Evolutionary conservation across 805 yeast genomes (phyloP), one percentile per base, ranked within the genome.

Genomic region (Candida maris): DNA sequence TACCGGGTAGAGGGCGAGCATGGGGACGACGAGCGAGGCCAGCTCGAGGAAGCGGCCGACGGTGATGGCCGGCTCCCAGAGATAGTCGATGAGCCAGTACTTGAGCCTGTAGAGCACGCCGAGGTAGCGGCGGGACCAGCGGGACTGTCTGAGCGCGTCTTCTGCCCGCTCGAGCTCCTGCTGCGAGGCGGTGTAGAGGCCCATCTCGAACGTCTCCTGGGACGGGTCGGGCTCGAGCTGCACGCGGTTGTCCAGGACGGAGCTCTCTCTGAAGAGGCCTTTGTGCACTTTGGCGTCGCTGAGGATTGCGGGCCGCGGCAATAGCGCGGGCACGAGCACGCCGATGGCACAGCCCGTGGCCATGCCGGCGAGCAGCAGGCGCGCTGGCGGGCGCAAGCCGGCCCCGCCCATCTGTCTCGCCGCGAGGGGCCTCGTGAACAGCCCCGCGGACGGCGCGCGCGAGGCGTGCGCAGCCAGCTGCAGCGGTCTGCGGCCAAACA

Each of bases 61-160:
- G 0, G 94, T 86, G 2, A 76, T 64, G 2, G 81, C 18, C 1
- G 96, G 96, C 43, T 85, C 93, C 33, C 76, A 54, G 0, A 85
- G 14, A 49, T 73, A 73, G 51, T 82, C 88, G 1, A 62, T 54
- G 1, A 77, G 16, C 6, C 61, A 51, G 45, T 67, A 81, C 41
- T 65, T 59, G 6, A 75, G n/a, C 18, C 54, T 52, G 46, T 58
- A 72, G 7, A 70, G 30, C 32, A 62, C 43, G 10, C 75, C 55
- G 4, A 45, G 8, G 27, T 36, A 44, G 29, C 38, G 46, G 10
- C 47, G 31, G 3, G 39, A 29, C 36, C 38, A 41, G 38, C 46
- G 50, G 9, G 51, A 28, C 1, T 56, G 38, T 37, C 83, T 54
- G 24, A 64, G 60, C 1, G 51, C 44, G 0, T 49, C 38, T 18